Percentiles rank a stretch among this genome's conserved stretches.
These are phyloP conservation scores for Brassica carinata DNA, from an alignment of 345 rosid genomes.

Conservation along the genomic window DNA sequence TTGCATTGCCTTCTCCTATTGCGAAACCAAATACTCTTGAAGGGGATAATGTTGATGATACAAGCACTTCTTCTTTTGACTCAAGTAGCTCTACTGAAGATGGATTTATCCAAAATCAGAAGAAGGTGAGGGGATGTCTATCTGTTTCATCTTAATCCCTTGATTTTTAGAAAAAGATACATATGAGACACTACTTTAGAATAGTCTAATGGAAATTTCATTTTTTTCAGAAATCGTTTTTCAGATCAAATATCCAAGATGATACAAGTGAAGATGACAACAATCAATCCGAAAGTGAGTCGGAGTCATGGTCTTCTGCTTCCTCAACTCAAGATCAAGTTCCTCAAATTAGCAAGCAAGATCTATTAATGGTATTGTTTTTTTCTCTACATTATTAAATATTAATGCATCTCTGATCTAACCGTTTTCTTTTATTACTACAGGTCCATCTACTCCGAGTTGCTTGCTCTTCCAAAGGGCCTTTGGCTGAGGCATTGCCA, in stretches of 20 bases:
- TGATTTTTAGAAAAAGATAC: not conserved
- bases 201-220: not conserved
- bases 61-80: constrained; percentile 50
- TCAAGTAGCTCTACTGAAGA: constrained; percentile 54
- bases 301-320: constrained; percentile 53
- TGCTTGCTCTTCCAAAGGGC: constrained; percentile 78
- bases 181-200: constrained; percentile 1
- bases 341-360: constrained; percentile 60
- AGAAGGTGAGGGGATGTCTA: constrained; percentile 53
- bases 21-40: constrained; percentile 54
- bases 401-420: not conserved
- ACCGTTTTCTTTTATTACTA: not conserved
- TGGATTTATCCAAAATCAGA: constrained; percentile 39
- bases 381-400: constrained; percentile 9
- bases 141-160: constrained; percentile 8
- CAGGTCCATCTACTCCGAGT: constrained; percentile 89
- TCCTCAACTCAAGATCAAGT: constrained; percentile 50
- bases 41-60: constrained; percentile 59
- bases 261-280: constrained; percentile 43
- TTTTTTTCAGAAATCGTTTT: not conserved
- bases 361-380: constrained; percentile 64
- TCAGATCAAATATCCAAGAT: constrained; percentile 26
- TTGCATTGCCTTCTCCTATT: constrained; percentile 40
- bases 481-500: constrained; percentile 66
- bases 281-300: constrained; percentile 46